Percentiles rank a stretch among this genome's conserved stretches.
These are phyloP conservation scores for Cryphonectria nitschkei DNA, from an alignment of 2,329 filamentous ascomycete genomes.

Conservation along the genomic window DNA sequence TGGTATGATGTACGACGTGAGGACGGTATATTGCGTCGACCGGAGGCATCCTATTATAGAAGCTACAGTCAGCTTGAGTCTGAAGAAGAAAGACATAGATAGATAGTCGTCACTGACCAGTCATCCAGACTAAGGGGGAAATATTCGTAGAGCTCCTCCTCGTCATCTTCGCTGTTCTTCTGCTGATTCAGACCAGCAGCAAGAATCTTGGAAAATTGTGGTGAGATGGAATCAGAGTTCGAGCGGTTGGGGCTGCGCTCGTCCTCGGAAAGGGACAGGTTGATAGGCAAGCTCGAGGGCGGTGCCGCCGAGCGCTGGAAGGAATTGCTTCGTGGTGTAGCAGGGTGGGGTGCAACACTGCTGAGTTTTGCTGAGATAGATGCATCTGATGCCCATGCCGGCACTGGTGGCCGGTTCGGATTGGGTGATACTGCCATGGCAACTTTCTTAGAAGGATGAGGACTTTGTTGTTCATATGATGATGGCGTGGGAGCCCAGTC, in stretches of 20 bases:
- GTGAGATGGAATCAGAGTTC: slow-evolving; percentile 47
- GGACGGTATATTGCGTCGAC: slow-evolving; percentile 90
- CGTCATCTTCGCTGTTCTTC: slow-evolving; percentile 72
- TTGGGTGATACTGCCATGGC: slow-evolving; percentile 59
- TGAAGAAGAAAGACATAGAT: not conserved
- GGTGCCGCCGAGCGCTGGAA: slow-evolving; percentile 31
- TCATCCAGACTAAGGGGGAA: slow-evolving; percentile 91
- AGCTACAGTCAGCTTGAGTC: not conserved
- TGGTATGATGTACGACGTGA: slow-evolving; percentile 90
- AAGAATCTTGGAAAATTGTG: slow-evolving; percentile 48
- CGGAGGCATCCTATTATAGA: slow-evolving; percentile 69
- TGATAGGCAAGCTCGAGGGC: slow-evolving; percentile 45
- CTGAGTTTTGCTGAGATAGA: slow-evolving; percentile 29
- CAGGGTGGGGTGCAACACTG: slow-evolving; percentile 31
- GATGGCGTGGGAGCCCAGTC: slow-evolving; percentile 51
- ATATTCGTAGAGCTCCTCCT: slow-evolving; percentile 90
- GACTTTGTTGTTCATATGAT: slow-evolving; percentile 42
- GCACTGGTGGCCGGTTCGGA: slow-evolving; percentile 56
- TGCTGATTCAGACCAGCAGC: slow-evolving; percentile 44
- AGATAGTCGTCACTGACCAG: slow-evolving; percentile 55
- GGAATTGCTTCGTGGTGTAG: slow-evolving; percentile 31
- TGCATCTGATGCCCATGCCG: slow-evolving; percentile 51
- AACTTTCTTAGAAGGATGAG: slow-evolving; percentile 56
- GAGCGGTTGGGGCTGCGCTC: slow-evolving; percentile 60
- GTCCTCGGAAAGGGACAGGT: slow-evolving; percentile 62